These are phyloP conservation scores for Torulaspora delbrueckii DNA, from an alignment of 805 yeast genomes.

Conservation along the genomic window DNA sequence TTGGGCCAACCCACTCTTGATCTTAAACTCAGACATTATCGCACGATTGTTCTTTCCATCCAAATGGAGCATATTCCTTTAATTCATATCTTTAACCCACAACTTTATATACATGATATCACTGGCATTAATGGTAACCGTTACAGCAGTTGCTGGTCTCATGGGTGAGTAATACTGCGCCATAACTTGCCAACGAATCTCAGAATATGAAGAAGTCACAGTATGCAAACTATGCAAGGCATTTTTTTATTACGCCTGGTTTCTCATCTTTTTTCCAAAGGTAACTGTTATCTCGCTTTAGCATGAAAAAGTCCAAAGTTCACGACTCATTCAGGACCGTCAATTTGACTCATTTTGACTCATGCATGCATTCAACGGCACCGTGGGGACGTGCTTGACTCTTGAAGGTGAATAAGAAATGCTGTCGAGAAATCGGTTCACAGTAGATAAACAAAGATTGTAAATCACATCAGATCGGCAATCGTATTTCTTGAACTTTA, in stretches of 20 bases:
- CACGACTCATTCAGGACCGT: background rate
- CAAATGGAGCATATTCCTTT: too few species aligned
- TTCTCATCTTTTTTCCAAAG: conserved; percentile 1
- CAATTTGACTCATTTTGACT: background rate
- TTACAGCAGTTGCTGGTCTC: background rate
- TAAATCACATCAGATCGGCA: background rate
- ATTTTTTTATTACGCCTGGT: background rate
- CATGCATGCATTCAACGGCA: background rate
- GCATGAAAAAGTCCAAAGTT: background rate
- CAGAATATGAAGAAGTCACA: background rate
- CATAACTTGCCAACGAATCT: background rate
- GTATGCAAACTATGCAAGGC: background rate
- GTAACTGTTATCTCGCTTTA: conserved; percentile 2
- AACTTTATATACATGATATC: background rate
- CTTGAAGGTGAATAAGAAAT: background rate
- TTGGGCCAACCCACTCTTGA: conserved; percentile 78
- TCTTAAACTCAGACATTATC: conserved; percentile 37
- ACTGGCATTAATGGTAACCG: background rate
- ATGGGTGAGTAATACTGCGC: background rate
- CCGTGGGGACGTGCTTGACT: background rate
- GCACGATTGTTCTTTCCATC: background rate
- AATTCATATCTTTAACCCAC: background rate
- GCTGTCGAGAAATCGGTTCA: background rate
- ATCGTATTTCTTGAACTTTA: background rate
- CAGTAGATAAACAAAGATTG: background rate